Base-by-base conservation (phyloP, 768 basidiomycete species). In the Lactifluus volemus region DNA sequence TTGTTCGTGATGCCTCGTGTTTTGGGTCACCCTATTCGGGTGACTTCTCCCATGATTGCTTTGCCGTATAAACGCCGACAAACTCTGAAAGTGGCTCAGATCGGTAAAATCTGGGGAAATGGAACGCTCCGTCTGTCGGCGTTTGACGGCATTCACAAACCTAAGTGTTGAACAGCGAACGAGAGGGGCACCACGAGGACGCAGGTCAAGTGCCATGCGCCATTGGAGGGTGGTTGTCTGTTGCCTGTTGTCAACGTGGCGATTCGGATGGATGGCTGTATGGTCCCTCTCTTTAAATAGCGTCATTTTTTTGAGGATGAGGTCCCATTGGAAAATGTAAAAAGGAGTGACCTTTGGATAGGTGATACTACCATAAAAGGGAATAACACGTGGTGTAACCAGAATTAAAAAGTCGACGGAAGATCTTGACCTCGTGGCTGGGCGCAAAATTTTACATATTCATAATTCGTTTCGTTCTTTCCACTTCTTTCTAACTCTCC, bases 1-100 rank as follows among this genome's bases (percentile, higher is more conserved):
- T 49, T 56, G 42, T n/a, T 39, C 44, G 58, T 34, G 39, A 4
- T 21, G 51, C 61, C 61, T 62, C 61, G 51, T 62, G 61, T 41
- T 25, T 25, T 34, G 21, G 32, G 8, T 32, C 30, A 19, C 57
- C 32, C 42, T 51, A 36, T 58, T 51, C 34, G 57, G 56, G 9
- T 44, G 1, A 30, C 30, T 51, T 58, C 56, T 50, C 30, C 8
- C 54, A 41, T 29, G 32, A 41, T 19, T 34, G 41, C 41, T 44
- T 29, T 49, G 39, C 53, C 59, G 32, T 56, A 49, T 51, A 56
- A 59, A 36, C 44, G 32, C 58, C 58, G 58, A 47, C 25, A 1
- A 3, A 29, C 12, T 34, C 25, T 19, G 5, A 56, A 48, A 34
- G 47, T 49, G 17, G 55, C 4, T 15, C 29, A 4, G 49, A 9